These are phyloP conservation scores for Artemisia tridentata DNA, from an alignment of 129 eudicot species.

Conservation along the genomic window DNA sequence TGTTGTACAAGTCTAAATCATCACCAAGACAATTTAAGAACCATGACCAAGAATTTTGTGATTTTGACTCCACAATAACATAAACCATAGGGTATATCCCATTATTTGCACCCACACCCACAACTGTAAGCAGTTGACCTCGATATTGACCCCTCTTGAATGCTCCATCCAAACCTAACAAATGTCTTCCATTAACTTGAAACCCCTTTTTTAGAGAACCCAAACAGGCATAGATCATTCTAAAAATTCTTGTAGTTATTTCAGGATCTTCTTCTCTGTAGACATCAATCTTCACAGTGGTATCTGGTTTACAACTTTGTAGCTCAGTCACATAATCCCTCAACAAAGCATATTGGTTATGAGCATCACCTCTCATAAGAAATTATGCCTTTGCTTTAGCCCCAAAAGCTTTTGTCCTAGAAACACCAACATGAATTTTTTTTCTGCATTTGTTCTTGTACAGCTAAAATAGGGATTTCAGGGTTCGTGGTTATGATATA, in stretches of 20 bases:
- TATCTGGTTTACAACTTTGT: neutral
- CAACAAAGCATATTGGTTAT: neutral
- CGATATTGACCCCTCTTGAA: neutral
- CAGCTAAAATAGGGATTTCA: neutral
- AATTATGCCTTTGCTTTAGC: neutral
- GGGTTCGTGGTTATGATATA: neutral
- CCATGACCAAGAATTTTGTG: neutral
- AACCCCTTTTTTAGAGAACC: constrained; percentile 4
- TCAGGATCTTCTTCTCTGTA: too few species aligned
- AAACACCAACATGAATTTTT: neutral
- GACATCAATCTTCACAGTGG: too few species aligned
- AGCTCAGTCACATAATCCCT: neutral
- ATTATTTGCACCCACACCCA: constrained; percentile 1
- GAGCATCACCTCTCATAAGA: neutral
- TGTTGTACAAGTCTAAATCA: neutral
- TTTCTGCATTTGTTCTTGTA: neutral
- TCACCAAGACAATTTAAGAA: neutral
- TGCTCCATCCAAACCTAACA: neutral
- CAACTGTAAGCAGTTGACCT: neutral
- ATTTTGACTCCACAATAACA: neutral
- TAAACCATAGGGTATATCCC: neutral
- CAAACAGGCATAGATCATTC: too few species aligned
- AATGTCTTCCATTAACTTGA: neutral
- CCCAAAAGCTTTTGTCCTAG: neutral
- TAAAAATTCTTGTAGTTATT: too few species aligned